Percentiles rank a stretch among this genome's conserved stretches.
Conservation (phyloP, 805 yeast species). For the Kuraishia capsulata region DNA sequence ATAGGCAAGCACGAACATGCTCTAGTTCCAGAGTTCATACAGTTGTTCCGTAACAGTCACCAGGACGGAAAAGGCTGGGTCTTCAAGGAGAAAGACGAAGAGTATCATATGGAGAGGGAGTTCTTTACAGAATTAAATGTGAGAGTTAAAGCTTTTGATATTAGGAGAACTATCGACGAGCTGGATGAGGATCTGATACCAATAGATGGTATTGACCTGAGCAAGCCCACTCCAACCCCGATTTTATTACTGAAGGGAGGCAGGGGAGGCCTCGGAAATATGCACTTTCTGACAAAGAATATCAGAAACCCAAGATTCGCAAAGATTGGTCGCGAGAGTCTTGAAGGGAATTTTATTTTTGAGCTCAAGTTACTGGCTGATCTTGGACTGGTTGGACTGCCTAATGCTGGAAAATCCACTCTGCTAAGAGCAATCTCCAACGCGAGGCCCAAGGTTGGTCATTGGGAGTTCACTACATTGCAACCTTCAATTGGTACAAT, state of each 20-base stretch:
- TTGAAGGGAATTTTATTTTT: constrained; percentile 60
- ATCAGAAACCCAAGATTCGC: constrained; percentile 88
- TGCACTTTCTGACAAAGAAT: constrained; percentile 80
- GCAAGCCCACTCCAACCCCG: constrained; percentile 55
- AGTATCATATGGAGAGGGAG: constrained; percentile 53
- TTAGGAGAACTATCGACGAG: constrained; percentile 49
- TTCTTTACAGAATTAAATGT: constrained; percentile 59
- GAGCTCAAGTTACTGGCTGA: constrained; percentile 89
- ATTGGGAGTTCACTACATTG: constrained; percentile 94
- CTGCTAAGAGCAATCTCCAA: constrained; percentile 76
- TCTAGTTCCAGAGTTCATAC: constrained; percentile 33
- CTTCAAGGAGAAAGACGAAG: constrained; percentile 70
- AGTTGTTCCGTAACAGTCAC: constrained; percentile 54
- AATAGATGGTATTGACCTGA: constrained; percentile 67
- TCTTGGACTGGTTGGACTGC: constrained; percentile 87
- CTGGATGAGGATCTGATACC: constrained; percentile 63
- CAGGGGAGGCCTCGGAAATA: constrained; percentile 90
- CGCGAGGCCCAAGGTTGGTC: constrained; percentile 88
- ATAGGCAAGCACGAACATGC: constrained; percentile 12
- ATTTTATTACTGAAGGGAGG: constrained; percentile 74
- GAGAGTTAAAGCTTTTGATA: constrained; percentile 59
- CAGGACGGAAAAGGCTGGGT: constrained; percentile 81
- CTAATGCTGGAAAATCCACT: constrained; percentile 95
- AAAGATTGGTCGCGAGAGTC: constrained; percentile 65
- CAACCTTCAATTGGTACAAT: constrained; percentile 92